Base-by-base conservation (phyloP, 768 basidiomycete genomes). In the Collybia sordida region DNA sequence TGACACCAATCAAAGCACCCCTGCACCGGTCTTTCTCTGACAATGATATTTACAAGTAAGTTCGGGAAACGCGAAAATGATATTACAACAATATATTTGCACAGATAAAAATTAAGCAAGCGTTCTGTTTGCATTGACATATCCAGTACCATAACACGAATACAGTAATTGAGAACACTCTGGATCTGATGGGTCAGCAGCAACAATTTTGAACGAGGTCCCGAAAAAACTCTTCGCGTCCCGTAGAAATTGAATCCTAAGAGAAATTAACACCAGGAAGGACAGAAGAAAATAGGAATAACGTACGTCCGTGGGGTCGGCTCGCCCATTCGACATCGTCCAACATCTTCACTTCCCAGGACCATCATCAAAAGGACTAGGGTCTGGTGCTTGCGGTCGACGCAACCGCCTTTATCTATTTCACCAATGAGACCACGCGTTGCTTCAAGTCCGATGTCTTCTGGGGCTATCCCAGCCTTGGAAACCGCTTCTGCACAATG, bases 331-430 rank as follows among this genome's bases (percentile, higher is more conserved):
- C 82, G 75, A 71, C 90, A 93, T 52, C 89, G 82, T 0, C 93
- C 92, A 0, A 98, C 93, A 64, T 99, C 97, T 63, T 98, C 97
- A 53, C 92, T 95, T 7, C 97, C 97, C n/a, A 98, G 74, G 3
- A 90, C 87, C 92, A 99, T 95, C 76, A 93, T 79, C 28, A 96
- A 68, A 35, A 96, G 72, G 3, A 95, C 86, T 7, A 98, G 72
- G 41, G 75, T 79, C 68, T 99, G 97, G 63, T 95, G 93, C 55
- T 87, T 84, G 39, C 86, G 78, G 65, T 98, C 97, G 2, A 98
- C 81, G 61, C 96, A 98, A 3, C 97, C 95, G 1, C 95, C 93
- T 42, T 73, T 74, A 37, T 77, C 74, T 25, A 98, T 81, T 66
- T 97, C 93, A 4, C 79, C 71, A 31, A 99, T 73, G 25, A 99